These are phyloP conservation scores for Coemansia sp. DNA, from an alignment of 192 early-diverging fungal species.

Conservation along the genomic window DNA sequence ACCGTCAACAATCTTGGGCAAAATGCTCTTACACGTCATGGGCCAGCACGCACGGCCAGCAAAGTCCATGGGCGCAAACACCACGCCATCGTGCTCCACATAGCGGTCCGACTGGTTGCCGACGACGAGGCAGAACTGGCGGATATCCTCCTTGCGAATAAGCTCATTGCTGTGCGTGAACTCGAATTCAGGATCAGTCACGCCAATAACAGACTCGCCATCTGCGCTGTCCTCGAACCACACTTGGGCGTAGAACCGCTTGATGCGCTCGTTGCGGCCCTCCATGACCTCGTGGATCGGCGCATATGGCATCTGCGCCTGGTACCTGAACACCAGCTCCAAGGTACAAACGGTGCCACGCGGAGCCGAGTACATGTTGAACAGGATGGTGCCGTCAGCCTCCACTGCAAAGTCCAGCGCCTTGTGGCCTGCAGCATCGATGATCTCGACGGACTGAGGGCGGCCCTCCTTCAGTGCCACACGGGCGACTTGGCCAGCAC, in stretches of 20 bases:
- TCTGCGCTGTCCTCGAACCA: constrained; percentile 71
- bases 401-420: constrained; percentile 56
- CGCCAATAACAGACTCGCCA: constrained; percentile 60
- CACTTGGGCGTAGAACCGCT: constrained; percentile 57
- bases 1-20: constrained; percentile 92
- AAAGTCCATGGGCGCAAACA: constrained; percentile 73
- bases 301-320: constrained; percentile 73
- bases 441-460: constrained; percentile 3
- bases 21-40: constrained; percentile 84
- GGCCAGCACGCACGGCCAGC: constrained; percentile 76
- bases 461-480: neutral
- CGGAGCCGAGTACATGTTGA: constrained; percentile 62
- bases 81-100: constrained; percentile 89
- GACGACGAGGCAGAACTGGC: constrained; percentile 64
- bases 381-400: constrained; percentile 56
- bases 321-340: constrained; percentile 81
- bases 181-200: constrained; percentile 69
- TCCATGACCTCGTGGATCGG: constrained; percentile 73
- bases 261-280: constrained; percentile 76
- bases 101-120: constrained; percentile 82
- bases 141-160: constrained; percentile 87
- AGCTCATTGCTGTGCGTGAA: constrained; percentile 34
- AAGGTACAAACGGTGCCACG: constrained; percentile 69
- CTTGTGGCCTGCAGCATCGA: neutral
- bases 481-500: constrained; percentile 54